A percentile compares a stretch with the other conserved stretches of the same genome.
Conservation (phyloP, 495 filamentous ascomycete genomes). For the Aspergillus nidulans region DNA sequence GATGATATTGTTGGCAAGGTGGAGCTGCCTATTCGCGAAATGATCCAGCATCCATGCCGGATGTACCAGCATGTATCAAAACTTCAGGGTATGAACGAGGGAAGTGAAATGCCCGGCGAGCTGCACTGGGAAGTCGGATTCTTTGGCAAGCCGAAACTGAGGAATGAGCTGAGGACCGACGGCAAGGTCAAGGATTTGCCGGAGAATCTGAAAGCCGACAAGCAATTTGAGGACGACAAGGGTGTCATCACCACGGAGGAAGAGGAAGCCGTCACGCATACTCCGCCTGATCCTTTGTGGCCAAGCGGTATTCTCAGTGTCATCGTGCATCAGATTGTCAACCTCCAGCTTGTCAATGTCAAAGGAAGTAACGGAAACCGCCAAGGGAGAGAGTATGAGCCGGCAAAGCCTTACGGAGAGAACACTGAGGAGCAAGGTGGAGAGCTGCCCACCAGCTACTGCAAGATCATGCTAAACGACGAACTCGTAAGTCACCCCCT, state of each 20-base stretch:
- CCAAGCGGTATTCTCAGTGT: conserved; percentile 80
- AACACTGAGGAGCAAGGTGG: conserved; percentile 72
- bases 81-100: conserved; percentile 73
- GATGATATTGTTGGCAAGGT: conserved; percentile 95
- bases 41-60: conserved; percentile 86
- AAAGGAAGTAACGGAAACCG: conserved; percentile 55
- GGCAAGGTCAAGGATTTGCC: conserved; percentile 78
- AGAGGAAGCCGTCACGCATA: conserved; percentile 82
- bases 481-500: conserved; percentile 52
- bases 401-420: conserved; percentile 82
- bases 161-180: conserved; percentile 76
- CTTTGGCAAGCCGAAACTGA: conserved; percentile 83
- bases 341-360: conserved; percentile 80
- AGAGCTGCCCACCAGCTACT: conserved; percentile 81
- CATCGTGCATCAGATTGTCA: conserved; percentile 91
- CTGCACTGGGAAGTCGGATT: conserved; percentile 95
- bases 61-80: conserved; percentile 92
- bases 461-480: conserved; percentile 86
- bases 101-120: conserved; percentile 85
- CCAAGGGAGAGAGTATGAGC: conserved; percentile 80
- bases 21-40: conserved; percentile 85
- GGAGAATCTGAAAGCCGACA: conserved; percentile 61
- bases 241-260: conserved; percentile 67
- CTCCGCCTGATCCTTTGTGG: conserved; percentile 91
- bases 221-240: conserved; percentile 83